Base-by-base conservation (phyloP, 441 rosid genomes). In the Hura crepitans region DNA sequence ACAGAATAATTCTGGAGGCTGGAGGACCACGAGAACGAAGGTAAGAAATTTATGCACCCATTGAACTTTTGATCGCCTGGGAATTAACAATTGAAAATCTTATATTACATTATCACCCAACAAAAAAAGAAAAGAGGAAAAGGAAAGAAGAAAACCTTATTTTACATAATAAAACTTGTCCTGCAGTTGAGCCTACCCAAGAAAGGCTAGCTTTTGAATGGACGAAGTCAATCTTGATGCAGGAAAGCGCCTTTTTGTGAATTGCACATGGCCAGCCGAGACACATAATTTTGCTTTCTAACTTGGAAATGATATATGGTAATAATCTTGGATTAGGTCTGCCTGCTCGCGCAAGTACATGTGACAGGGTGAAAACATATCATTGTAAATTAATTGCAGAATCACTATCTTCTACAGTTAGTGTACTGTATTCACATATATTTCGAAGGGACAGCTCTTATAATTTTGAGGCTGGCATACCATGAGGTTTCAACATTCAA, bases 11-110 rank as follows among this genome's bases (percentile, higher is more conserved):
- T 72, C 79, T 22, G 90, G 85, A 46, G 98, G 95, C 63, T 92
- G 98, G 97, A 90, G 99, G 68, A 82, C 86, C 46, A 89, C 99
- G 45, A 87, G 80, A 79, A 72, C 97, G 50, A 88, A 95, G 93
- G 94, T 89, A 23, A 73, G 77, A 69, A 71, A 62, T 33, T 46
- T 22, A n/a, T 33, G 39, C 62, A 65, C 20, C 55, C 39, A 67
- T 74, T 68, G 28, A 22, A 22, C 56, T 63, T 73, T 59, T 49
- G 6, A 37, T 42, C 22, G 8, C 28, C 17, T 14, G 46, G 51
- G 15, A 23, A 33, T 72, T 62, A 25, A 4, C 64, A 11, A 12
- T 2, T 23, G 3, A 22, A 18, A 62, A 7, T 49, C 37, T 72
- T 25, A 58, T 58, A 66, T 64, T 47, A 50, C 5, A 18, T 66